A percentile compares a stretch with the other conserved stretches of the same genome.
These are phyloP conservation scores for Beta macrorhiza DNA, from an alignment of 179 eudicot genomes.

Conservation along the genomic window DNA sequence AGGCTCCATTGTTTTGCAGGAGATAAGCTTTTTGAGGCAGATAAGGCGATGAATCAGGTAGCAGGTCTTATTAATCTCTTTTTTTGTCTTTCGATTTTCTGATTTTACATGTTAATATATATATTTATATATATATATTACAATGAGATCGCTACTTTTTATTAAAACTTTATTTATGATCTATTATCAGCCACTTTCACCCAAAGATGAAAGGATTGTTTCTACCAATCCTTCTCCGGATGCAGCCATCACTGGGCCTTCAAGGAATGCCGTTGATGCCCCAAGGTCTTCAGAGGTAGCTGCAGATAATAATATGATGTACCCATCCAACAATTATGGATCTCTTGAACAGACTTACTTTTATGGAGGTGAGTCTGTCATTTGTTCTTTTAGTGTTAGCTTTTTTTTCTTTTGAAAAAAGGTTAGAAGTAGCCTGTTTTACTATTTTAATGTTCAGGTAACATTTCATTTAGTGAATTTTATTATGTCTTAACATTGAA, in stretches of 20 bases:
- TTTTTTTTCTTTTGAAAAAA: not conserved
- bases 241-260: slow-evolving; percentile 60
- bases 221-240: slow-evolving; percentile 70
- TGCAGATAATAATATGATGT: slow-evolving; percentile 44
- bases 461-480: not conserved
- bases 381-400: not conserved
- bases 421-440: not conserved
- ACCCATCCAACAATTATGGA: slow-evolving; percentile 50
- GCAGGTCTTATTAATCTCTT: not conserved
- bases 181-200: slow-evolving; percentile 60
- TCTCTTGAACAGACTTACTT: slow-evolving; percentile 68
- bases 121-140: not conserved
- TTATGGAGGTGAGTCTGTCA: slow-evolving; percentile 72
- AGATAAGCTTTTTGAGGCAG: slow-evolving; percentile 45
- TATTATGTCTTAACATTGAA: not conserved
- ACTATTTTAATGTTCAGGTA: not conserved
- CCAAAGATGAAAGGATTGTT: slow-evolving; percentile 79
- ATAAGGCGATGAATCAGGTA: slow-evolving; percentile 72
- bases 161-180: slow-evolving; percentile 30
- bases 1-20: slow-evolving; percentile 39
- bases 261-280: slow-evolving; percentile 54
- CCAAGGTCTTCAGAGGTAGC: slow-evolving; percentile 46
- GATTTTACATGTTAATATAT: not conserved
- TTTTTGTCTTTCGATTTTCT: not conserved
- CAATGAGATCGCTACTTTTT: slow-evolving; percentile 28